Conservation (phyloP, 345 rosid genomes). For the Excoecaria cochinchinensis region DNA sequence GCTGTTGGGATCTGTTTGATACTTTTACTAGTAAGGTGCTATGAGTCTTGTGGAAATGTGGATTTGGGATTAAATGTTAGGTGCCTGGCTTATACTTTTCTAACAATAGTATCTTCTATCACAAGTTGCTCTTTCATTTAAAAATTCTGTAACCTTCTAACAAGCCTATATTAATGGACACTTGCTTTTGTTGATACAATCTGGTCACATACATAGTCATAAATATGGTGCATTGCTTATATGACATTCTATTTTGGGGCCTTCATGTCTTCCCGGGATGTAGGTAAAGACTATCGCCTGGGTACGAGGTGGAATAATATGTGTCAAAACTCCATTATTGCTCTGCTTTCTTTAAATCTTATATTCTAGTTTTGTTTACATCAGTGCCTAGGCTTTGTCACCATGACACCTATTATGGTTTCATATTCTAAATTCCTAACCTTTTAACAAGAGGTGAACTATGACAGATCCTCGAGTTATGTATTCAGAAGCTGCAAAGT, state of each 20-base stretch:
- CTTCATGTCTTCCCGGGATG: neutral
- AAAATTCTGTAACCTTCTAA: neutral
- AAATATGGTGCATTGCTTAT: neutral
- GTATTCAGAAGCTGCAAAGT: slow-evolving; percentile 93
- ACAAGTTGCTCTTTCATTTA: neutral
- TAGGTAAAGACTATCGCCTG: no score
- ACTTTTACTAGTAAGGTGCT: neutral
- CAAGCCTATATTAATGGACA: neutral
- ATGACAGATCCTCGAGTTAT: slow-evolving; percentile 81
- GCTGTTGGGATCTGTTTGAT: neutral
- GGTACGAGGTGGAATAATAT: no score
- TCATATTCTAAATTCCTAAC: neutral
- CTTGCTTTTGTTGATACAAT: neutral
- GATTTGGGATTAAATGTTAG: neutral
- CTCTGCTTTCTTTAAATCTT: neutral
- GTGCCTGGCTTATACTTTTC: neutral
- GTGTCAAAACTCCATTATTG: neutral
- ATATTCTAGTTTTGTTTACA: neutral
- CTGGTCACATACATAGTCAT: neutral
- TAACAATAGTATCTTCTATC: neutral
- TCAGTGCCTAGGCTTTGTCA: neutral
- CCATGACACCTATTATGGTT: neutral
- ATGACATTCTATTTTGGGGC: neutral
- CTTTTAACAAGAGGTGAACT: neutral
- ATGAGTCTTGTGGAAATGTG: neutral